Base-by-base conservation (phyloP, 2,329 filamentous ascomycete genomes). In the Fusarium floridanum region DNA sequence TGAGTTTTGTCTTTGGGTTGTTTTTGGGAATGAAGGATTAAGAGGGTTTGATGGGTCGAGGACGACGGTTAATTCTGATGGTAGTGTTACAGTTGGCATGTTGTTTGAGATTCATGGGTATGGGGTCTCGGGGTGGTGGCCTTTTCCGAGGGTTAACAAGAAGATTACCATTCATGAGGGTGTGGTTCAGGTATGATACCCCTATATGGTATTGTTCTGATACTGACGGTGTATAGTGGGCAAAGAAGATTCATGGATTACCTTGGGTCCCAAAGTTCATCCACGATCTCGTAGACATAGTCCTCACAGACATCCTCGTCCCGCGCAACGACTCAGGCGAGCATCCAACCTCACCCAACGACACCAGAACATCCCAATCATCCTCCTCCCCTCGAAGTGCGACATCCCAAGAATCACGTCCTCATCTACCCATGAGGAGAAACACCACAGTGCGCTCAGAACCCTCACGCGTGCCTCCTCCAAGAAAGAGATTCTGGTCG, bases 1-100 rank as follows among this genome's bases (percentile, higher is more conserved):
- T 10, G 66, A 68, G 39, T 68, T 68, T 34, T 48, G 41, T 6
- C 61, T 66, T 1, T 68, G 66, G 66, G 55, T 61, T 6, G 24
- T 61, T 17, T 68, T 68, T 37, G 66, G 66, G 14, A 27, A 61
- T 17, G 12, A 50, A 2, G 66, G 66, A 3, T 14, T 60, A 2
- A n/a, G 4, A 6, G 57, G 27, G 22, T 60, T 60, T 36, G 39
- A 60, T 14, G 36, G n/a, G n/a, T 39, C 24, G 5, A 43, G 57
- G 24, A 43, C 36, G 9, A 24, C 43, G 7, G 22, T 29, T 29
- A 53, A 41, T 20, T n/a, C 24, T 16, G 22, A 29, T 37, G 22
- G 22, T 16, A n/a, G 24, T 24, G 29, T 60, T 20, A 29, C n/a
- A 20, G 57, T 41, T 37, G 39, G 36, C 10, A n/a, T 29, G 11